phyloP scores from a whole-genome alignment of 1,284 basidiomycete species.

The Pseudozyma thailandica region DNA sequence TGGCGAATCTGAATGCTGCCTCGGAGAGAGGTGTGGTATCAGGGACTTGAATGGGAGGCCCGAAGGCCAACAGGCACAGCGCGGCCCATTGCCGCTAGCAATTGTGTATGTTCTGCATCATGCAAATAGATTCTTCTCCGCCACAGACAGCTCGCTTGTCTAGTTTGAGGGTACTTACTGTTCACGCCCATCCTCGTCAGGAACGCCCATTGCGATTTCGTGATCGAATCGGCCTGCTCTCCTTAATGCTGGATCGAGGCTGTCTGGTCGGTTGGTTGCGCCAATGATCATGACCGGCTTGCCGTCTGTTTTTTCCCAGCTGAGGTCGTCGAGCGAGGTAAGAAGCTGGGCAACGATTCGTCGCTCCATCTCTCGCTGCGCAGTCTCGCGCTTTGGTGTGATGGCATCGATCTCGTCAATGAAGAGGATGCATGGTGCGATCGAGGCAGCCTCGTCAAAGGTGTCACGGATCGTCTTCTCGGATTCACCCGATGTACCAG shows the following conservation, averaged over 20 bases:
- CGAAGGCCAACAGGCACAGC: conserved; percentile 49
- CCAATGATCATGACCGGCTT: conserved; percentile 90
- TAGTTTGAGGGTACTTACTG: conserved; percentile 74
- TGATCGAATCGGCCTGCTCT: conserved; percentile 95
- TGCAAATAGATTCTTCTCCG: conserved; percentile 13
- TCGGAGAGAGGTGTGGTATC: conserved; percentile 22
- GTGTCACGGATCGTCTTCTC: conserved; percentile 95
- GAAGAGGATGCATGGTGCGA: conserved; percentile 66
- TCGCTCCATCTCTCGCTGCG: conserved; percentile 90
- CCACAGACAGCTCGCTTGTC: neutral
- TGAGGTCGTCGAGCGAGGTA: conserved; percentile 93
- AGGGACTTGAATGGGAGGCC: conserved; percentile 59
- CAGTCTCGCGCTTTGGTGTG: conserved; percentile 95
- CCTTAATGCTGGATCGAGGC: conserved; percentile 89
- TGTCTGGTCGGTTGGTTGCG: conserved; percentile 94
- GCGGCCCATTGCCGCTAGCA: conserved; percentile 54
- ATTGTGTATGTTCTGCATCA: conserved; percentile 50
- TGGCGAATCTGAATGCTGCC: conserved; percentile 1
- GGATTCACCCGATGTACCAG: conserved; percentile 96
- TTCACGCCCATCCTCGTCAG: conserved; percentile 79
- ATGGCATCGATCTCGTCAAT: conserved; percentile 96
- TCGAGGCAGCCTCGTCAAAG: conserved; percentile 75
- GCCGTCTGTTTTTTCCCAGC: conserved; percentile 79
- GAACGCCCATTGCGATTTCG: conserved; percentile 96
- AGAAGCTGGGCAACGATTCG: conserved; percentile 96